These are phyloP conservation scores for Dendrobium chrysotoxum DNA, from an alignment of 106 monocot species.

Conservation along the genomic window DNA sequence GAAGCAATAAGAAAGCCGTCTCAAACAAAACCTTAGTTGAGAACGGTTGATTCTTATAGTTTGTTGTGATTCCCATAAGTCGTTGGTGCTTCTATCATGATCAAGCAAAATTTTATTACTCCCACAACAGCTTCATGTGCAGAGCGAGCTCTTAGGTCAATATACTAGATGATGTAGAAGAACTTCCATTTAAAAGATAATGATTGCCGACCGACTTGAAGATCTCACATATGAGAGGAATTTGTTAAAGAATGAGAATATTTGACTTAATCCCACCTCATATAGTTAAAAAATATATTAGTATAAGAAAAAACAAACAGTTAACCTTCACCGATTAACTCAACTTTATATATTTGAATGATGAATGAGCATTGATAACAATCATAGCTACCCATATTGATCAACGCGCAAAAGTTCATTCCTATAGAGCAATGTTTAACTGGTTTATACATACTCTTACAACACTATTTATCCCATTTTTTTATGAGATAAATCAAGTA, in stretches of 20 bases:
- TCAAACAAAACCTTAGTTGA: too few relatives aligned
- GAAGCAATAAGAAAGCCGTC: too few relatives aligned
- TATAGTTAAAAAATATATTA: not conserved
- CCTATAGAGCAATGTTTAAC: not conserved
- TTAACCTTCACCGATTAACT: not conserved
- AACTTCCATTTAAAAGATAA: not conserved
- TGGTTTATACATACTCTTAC: not conserved
- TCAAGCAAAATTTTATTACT: not conserved
- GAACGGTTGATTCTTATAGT: too few relatives aligned
- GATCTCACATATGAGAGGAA: not conserved
- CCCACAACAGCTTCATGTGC: too few relatives aligned
- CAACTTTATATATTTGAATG: not conserved
- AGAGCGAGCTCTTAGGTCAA: not conserved
- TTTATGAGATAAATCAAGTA: not conserved
- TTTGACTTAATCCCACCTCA: not conserved
- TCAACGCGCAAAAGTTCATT: too few relatives aligned
- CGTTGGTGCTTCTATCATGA: not conserved
- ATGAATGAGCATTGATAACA: not conserved
- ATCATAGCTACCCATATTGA: not conserved
- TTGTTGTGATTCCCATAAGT: not conserved
- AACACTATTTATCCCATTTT: not conserved
- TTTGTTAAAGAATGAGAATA: not conserved
- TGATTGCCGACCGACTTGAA: not conserved
- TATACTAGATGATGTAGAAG: not conserved
- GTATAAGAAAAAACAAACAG: not conserved